A percentile compares a stretch with the other conserved stretches of the same genome.
These are phyloP conservation scores for Medicago lupulina DNA, from an alignment of 306 rosid species.

Conservation along the genomic window DNA sequence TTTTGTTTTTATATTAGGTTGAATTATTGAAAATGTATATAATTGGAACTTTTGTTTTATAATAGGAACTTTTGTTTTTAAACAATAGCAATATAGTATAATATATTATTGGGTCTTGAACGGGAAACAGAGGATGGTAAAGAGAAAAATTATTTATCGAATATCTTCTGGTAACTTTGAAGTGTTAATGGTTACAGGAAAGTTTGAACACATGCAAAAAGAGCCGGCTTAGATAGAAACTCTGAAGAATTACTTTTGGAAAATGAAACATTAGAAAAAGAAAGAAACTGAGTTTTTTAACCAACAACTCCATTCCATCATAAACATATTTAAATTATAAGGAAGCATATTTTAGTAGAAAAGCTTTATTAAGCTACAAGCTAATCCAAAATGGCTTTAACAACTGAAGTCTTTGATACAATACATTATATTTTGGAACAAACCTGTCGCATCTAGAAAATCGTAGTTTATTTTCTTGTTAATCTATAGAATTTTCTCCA, in stretches of 20 bases:
- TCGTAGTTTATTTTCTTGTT: background rate
- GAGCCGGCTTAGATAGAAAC: background rate
- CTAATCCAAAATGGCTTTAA: conserved; percentile 3
- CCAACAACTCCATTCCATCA: background rate
- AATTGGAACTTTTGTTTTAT: too few relatives aligned
- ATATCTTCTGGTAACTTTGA: background rate
- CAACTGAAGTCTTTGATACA: conserved; percentile 6
- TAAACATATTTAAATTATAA: too few relatives aligned
- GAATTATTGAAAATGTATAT: too few relatives aligned
- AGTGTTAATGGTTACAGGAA: background rate
- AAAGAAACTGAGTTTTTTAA: background rate
- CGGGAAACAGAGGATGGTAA: background rate
- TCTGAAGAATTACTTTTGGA: background rate
- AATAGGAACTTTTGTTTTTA: background rate
- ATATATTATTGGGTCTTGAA: background rate
- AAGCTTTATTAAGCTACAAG: background rate
- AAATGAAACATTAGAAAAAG: background rate
- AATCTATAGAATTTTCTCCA: background rate
- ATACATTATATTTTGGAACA: conserved; percentile 10
- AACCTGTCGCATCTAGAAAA: conserved; percentile 8
- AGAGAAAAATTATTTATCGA: background rate
- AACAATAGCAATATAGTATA: too few relatives aligned
- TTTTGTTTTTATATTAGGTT: too few relatives aligned
- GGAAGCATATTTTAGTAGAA: too few relatives aligned
- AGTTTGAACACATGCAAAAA: background rate